Conservation (phyloP, 1,284 basidiomycete species). For the Bjerkandera adusta region DNA sequence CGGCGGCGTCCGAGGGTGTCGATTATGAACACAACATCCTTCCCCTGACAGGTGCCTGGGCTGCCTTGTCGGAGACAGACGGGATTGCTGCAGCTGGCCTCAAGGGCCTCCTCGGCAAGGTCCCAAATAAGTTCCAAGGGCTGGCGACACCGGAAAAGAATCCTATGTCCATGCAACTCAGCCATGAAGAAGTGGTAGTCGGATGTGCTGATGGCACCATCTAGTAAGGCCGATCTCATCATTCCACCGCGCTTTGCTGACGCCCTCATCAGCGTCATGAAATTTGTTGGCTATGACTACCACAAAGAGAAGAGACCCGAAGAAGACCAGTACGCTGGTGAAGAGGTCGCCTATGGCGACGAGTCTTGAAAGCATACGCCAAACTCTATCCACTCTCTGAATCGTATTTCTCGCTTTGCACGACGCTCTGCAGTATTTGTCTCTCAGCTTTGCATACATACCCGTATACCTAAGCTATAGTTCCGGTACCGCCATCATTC, state of each 20-base stretch:
- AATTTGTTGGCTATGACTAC: conserved; percentile 70
- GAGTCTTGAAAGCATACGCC: neutral
- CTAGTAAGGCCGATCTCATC: no score
- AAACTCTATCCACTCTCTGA: neutral
- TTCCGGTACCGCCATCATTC: neutral
- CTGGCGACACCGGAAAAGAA: conserved; percentile 82
- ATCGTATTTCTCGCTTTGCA: neutral
- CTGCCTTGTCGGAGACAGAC: conserved; percentile 47
- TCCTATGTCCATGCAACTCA: conserved; percentile 86
- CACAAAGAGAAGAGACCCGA: conserved; percentile 20
- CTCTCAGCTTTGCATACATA: neutral
- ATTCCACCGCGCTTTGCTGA: conserved; percentile 21
- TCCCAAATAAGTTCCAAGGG: conserved; percentile 67
- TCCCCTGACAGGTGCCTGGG: conserved; percentile 67
- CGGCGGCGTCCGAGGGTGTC: conserved; percentile 33
- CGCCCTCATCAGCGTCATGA: conserved; percentile 55
- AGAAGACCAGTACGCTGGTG: neutral
- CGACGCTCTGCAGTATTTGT: conserved; percentile 1
- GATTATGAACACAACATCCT: conserved; percentile 63
- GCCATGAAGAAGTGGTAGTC: conserved; percentile 82
- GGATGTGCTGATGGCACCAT: conserved; percentile 87
- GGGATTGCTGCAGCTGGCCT: conserved; percentile 33
- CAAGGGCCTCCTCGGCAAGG: conserved; percentile 55
- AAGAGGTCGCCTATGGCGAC: neutral
- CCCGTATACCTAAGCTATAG: neutral